Percentiles rank a stretch among this genome's conserved stretches.
Evolutionary conservation across 1,139 yeast species (phyloP).

Genomic region (Yamadazyma friedrichii): DNA sequence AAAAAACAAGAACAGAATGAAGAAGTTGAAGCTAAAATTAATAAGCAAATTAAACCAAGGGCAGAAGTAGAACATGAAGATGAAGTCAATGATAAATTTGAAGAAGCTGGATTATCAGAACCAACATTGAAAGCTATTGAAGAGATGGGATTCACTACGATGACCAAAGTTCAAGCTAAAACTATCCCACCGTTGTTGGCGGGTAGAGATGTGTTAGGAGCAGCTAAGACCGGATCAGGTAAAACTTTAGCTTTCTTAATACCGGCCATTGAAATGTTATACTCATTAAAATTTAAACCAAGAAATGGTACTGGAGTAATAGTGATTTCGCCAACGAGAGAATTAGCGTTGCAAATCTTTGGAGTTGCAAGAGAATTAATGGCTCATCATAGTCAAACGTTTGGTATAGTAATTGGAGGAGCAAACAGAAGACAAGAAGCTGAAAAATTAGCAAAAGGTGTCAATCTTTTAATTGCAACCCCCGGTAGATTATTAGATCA

Average conservation of each 20-base stretch:
- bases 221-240: constrained; percentile 99
- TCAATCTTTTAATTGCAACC: constrained; percentile 88
- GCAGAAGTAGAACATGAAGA: constrained; percentile 19
- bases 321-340: constrained; percentile 85
- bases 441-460: constrained; percentile 90
- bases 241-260: constrained; percentile 97
- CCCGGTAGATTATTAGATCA: constrained; percentile 98
- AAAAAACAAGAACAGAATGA: constrained; percentile 17
- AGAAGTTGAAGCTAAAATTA: constrained; percentile 17
- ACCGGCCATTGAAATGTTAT: constrained; percentile 86
- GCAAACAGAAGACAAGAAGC: constrained; percentile 98
- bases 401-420: constrained; percentile 97
- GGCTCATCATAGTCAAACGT: constrained; percentile 89
- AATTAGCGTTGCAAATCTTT: constrained; percentile 88
- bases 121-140: constrained; percentile 78
- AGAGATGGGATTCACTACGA: constrained; percentile 82
- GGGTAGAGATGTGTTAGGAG: constrained; percentile 93
- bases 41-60: constrained; percentile 13
- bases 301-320: constrained; percentile 89
- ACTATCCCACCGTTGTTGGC: constrained; percentile 94
- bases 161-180: constrained; percentile 93
- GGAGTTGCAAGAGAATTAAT: constrained; percentile 94
- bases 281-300: constrained; percentile 58
- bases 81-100: constrained; percentile 40
- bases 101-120: constrained; percentile 60